Conservation (phyloP, 2,329 filamentous ascomycete genomes). For the Amauroascus niger region DNA sequence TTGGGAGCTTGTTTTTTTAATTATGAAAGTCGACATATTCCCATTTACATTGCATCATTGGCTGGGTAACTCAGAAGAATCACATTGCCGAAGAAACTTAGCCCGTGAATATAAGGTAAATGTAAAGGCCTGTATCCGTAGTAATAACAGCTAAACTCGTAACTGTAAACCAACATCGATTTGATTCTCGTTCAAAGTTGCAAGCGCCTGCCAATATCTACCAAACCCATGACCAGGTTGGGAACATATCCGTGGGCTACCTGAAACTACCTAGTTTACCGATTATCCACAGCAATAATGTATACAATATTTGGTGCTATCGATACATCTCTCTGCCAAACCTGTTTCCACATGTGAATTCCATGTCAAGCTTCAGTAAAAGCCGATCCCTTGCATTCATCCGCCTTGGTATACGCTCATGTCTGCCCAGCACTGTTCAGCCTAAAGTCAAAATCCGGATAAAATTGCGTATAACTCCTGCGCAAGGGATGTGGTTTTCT, state of each 20-base stretch:
- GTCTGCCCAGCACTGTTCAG: not conserved
- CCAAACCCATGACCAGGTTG: too few relatives aligned
- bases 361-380: not conserved
- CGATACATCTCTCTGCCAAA: not conserved
- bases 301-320: not conserved
- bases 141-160: too few relatives aligned
- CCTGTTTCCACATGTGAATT: not conserved
- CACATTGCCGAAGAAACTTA: too few relatives aligned
- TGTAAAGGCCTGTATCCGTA: too few relatives aligned
- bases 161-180: too few relatives aligned
- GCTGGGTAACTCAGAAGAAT: too few relatives aligned
- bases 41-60: too few relatives aligned
- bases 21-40: too few relatives aligned
- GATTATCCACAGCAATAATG: not conserved
- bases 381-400: not conserved
- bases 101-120: too few relatives aligned
- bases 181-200: too few relatives aligned
- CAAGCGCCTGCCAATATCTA: too few relatives aligned
- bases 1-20: too few relatives aligned
- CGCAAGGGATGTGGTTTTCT: not conserved
- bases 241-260: not conserved
- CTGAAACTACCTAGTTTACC: not conserved
- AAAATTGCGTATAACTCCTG: not conserved
- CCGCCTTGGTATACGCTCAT: not conserved
- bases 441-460: not conserved